A percentile compares a stretch with the other conserved stretches of the same genome.
phyloP scores from a whole-genome alignment of 352 stramenopile genomes.

The Elongisporangium anandrum region DNA sequence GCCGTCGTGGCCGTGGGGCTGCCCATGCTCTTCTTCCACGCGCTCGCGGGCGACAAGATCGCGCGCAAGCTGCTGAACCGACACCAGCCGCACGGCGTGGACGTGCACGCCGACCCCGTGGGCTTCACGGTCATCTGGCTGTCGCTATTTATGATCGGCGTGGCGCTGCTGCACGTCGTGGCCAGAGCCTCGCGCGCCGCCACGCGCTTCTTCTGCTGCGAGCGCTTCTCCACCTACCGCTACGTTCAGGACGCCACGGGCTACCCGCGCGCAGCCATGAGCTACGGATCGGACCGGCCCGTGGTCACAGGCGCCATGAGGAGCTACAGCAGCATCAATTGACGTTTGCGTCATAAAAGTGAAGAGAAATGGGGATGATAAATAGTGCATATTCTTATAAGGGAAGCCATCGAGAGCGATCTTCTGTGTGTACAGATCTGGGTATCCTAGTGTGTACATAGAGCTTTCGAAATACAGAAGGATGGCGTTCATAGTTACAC shows the following conservation, averaged over 20 bases:
- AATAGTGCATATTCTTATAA: not conserved
- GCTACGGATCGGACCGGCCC: not conserved
- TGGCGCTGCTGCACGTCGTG: constrained; percentile 52
- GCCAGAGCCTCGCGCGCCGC: constrained; percentile 34
- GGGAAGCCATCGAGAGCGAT: not conserved
- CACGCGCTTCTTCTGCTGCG: constrained; percentile 65
- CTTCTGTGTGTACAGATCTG: not conserved
- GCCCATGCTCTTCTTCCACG: constrained; percentile 16
- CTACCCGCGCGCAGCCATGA: not conserved
- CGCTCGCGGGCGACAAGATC: constrained; percentile 11
- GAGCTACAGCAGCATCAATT: not conserved
- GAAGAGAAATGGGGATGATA: not conserved
- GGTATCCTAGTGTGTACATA: not conserved
- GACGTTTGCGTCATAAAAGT: not conserved
- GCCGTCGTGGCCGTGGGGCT: constrained; percentile 27
- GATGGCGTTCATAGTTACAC: not conserved
- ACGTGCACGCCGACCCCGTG: constrained; percentile 28
- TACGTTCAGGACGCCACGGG: not conserved
- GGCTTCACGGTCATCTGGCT: constrained; percentile 33
- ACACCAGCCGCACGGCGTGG: not conserved
- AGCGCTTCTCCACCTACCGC: constrained; percentile 23
- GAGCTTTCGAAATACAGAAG: not conserved
- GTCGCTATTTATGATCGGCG: constrained; percentile 45
- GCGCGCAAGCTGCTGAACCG: not conserved
- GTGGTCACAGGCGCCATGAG: not conserved